A percentile compares a stretch with the other conserved stretches of the same genome.
Conservation (phyloP, 2,329 filamentous ascomycete species). For the Alternaria consortialis region DNA sequence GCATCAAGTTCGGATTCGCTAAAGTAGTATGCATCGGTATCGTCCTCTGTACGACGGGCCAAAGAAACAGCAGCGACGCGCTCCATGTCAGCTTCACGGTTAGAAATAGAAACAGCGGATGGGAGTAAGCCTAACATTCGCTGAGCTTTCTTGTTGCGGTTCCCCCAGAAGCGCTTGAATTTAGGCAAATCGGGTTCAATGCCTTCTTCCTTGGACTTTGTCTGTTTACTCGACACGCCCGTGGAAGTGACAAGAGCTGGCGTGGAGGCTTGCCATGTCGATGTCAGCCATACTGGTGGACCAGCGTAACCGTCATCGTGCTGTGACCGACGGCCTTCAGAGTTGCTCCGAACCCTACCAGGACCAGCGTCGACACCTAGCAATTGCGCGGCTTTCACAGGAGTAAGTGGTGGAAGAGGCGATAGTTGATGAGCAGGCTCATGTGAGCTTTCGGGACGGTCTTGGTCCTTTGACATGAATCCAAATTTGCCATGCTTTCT, state of each 20-base stretch:
- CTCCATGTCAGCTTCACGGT: conserved; percentile 5
- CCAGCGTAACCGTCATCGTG: conserved; percentile 11
- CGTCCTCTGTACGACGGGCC: conserved; percentile 1
- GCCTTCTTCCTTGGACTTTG: conserved; percentile 22
- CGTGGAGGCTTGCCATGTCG: conserved; percentile 10
- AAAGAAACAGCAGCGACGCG: not conserved
- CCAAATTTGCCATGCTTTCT: conserved; percentile 30
- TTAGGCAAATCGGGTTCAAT: conserved; percentile 15
- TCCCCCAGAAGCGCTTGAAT: conserved; percentile 13
- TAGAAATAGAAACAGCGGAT: conserved; percentile 13
- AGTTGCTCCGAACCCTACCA: conserved; percentile 4
- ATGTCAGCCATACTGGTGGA: conserved; percentile 11
- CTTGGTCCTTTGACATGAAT: conserved; percentile 22
- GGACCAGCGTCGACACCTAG: conserved; percentile 23
- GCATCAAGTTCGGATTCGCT: conserved; percentile 18
- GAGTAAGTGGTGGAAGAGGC: conserved; percentile 30
- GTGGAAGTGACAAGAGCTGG: conserved; percentile 7
- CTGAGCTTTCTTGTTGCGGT: conserved; percentile 22
- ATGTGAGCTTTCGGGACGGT: conserved; percentile 15
- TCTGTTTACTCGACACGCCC: conserved; percentile 9
- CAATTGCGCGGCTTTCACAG: conserved; percentile 33
- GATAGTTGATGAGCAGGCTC: conserved; percentile 12
- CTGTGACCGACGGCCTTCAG: not conserved
- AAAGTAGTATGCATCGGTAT: conserved; percentile 15
- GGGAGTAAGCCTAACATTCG: conserved; percentile 24